Base-by-base conservation (phyloP, 1,284 basidiomycete species). In the Testicularia cyperi region DNA sequence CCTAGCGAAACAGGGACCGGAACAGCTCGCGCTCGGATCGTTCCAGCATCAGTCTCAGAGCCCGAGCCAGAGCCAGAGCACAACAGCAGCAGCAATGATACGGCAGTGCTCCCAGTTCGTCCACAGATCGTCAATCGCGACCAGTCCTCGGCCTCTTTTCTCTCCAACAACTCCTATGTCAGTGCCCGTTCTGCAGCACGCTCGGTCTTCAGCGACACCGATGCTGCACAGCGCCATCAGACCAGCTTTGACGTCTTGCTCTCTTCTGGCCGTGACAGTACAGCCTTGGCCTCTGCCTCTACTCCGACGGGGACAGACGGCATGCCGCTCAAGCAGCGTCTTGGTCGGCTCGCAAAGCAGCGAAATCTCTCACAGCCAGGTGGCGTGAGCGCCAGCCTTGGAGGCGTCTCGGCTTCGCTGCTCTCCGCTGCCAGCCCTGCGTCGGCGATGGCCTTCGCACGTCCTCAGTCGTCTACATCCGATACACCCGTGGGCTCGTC, bases 161-260 rank as follows among this genome's bases (percentile, higher is more conserved):
- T 47, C 14, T 55, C 52, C 26, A 55, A 62, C 18, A 38, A 38
- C 13, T 56, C 56, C 27, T 66, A 46, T 33, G 47, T 52, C 34
- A 64, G 60, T 25, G 63, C 63, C 15, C 42, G 51, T 5, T 64
- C 58, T 2, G 14, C 58, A 10, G 24, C 41, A 2, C 37, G 44
- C 20, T 44, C 46, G 21, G 44, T 43, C 6, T 28, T 57, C 16
- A 58, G 52, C 53, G 65, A 65, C n/a, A 34, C 51, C 2, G 65
- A 65, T 14, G 33, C 49, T 3, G 27, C 38, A 8, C 27, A 38
- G 5, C 31, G 55, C n/a, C 35, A 24, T 9, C 34, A 27, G 19
- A 29, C 36, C 4, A 18, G 19, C 46, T 44, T 34, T 19, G 52
- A 51, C 12, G 16, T 14, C 14, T 26, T 14, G 25, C 25, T n/a